phyloP scores from a whole-genome alignment of 495 filamentous ascomycete genomes.

The Penicillium roqueforti region DNA sequence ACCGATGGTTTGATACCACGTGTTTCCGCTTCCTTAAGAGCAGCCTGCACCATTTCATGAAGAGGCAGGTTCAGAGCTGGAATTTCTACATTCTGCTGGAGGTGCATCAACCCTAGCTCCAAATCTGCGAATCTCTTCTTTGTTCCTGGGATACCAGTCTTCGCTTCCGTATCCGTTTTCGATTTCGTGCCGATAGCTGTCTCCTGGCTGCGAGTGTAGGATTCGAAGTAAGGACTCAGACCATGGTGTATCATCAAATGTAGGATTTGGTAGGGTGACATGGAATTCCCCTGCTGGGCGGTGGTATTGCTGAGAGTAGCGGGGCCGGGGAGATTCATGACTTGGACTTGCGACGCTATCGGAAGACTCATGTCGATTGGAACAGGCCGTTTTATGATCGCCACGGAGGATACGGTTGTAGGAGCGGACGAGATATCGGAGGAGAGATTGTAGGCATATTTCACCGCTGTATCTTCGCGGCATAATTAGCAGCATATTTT shows the following conservation, averaged over 20 bases:
- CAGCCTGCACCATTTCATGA: slow-evolving; percentile 79
- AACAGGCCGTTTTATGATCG: slow-evolving; percentile 81
- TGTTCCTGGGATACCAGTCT: slow-evolving; percentile 91
- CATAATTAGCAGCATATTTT: slow-evolving; percentile 8
- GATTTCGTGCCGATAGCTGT: slow-evolving; percentile 57
- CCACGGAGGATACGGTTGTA: slow-evolving; percentile 76
- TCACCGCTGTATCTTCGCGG: slow-evolving; percentile 25
- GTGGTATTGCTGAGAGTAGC: slow-evolving; percentile 58
- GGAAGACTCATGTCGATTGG: slow-evolving; percentile 77
- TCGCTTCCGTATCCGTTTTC: slow-evolving; percentile 76
- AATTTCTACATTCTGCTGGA: slow-evolving; percentile 97
- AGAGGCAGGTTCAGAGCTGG: slow-evolving; percentile 81
- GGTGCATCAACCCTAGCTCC: slow-evolving; percentile 79
- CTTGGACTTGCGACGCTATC: slow-evolving; percentile 79
- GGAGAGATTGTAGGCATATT: slow-evolving; percentile 72
- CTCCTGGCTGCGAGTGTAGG: slow-evolving; percentile 81
- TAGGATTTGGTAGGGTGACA: slow-evolving; percentile 85
- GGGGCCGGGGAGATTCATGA: slow-evolving; percentile 83
- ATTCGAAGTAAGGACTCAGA: slow-evolving; percentile 92
- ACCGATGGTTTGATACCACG: slow-evolving; percentile 62
- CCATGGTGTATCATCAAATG: slow-evolving; percentile 84
- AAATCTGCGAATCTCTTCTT: slow-evolving; percentile 95
- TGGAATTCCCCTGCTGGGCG: slow-evolving; percentile 61
- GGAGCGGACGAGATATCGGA: slow-evolving; percentile 75
- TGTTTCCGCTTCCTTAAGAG: slow-evolving; percentile 67